These are phyloP conservation scores for Cladosporium colombiae DNA, from an alignment of 2,329 filamentous ascomycete species.

Conservation along the genomic window DNA sequence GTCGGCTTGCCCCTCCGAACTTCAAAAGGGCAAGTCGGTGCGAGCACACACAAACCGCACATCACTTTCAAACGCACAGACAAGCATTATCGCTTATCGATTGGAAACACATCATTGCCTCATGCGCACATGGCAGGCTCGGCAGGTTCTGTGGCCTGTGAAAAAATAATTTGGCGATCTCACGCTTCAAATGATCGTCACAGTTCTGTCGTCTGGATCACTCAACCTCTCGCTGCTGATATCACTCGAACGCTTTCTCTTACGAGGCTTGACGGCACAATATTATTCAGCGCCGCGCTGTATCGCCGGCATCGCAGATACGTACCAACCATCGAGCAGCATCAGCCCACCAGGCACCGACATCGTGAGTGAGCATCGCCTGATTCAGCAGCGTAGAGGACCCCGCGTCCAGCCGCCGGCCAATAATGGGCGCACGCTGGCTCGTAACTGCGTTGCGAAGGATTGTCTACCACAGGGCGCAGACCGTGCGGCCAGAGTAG, in stretches of 20 bases:
- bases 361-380: conserved; percentile 9
- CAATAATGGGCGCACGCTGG: conserved; percentile 1
- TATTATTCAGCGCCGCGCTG: conserved; percentile 17
- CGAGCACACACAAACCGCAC: conserved; percentile 4
- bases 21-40: conserved; percentile 11
- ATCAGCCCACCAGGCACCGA: conserved; percentile 13
- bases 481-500: background rate
- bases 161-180: background rate
- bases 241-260: background rate
- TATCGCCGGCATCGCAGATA: conserved; percentile 20
- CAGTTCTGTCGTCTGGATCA: background rate
- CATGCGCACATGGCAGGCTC: background rate
- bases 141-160: background rate
- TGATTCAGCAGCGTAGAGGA: conserved; percentile 12
- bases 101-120: background rate
- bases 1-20: conserved; percentile 5
- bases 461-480: background rate
- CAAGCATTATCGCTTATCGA: conserved; percentile 9
- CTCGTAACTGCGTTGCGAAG: background rate
- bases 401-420: background rate
- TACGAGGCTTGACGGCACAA: background rate
- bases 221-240: conserved; percentile 2
- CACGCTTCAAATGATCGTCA: conserved; percentile 12
- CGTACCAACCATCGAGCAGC: conserved; percentile 1
- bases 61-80: conserved; percentile 15